Conservation (phyloP, 352 stramenopile genomes). For the Phytophthora rubi region DNA sequence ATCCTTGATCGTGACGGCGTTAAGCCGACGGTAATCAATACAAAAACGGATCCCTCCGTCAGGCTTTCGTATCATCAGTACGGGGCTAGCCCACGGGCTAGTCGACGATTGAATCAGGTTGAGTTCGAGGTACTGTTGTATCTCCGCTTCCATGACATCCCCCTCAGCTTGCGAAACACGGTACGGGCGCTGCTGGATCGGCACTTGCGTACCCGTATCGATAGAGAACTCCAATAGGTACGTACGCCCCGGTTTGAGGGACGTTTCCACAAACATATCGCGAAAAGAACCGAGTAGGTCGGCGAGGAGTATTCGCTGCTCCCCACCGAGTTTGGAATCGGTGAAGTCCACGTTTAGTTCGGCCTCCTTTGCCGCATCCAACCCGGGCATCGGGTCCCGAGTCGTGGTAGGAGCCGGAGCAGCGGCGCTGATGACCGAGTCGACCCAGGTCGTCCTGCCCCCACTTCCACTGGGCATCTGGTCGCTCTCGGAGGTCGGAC, state of each 20-base stretch:
- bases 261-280: not conserved
- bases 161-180: constrained; percentile 11
- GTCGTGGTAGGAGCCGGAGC: no score
- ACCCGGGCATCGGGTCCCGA: no score
- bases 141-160: constrained; percentile 10
- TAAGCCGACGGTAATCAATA: constrained; percentile 13
- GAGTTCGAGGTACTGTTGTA: constrained; percentile 11
- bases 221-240: constrained; percentile 12
- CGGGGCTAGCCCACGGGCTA: constrained; percentile 2
- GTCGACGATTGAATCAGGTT: not conserved
- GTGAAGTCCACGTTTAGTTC: not conserved
- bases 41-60: constrained; percentile 14
- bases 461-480: no score
- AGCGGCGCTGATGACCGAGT: no score
- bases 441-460: no score
- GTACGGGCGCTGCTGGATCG: constrained; percentile 15
- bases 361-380: no score
- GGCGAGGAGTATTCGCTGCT: not conserved
- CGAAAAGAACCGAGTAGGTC: not conserved
- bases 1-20: constrained; percentile 12
- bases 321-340: not conserved
- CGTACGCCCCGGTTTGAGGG: not conserved
- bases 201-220: not conserved
- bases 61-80: not conserved
- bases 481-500: no score